Evolutionary conservation across 306 rosid species (phyloP).

Genomic region (Trifolium pratense): DNA sequence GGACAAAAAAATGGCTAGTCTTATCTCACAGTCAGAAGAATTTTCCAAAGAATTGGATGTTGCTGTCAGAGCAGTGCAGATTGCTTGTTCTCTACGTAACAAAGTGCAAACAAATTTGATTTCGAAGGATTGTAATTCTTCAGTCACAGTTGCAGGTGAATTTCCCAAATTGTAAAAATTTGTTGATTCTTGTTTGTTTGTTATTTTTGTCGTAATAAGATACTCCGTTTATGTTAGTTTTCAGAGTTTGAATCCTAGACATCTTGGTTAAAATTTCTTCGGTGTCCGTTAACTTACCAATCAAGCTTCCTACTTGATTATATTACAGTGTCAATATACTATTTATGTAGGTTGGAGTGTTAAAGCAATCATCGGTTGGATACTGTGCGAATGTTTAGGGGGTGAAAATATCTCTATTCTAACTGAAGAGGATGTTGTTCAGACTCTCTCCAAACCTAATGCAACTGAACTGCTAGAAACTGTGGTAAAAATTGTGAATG

Average conservation of each 20-base stretch:
- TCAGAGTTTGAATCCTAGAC: neutral
- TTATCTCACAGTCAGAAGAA: slow-evolving; percentile 46
- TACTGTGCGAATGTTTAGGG: slow-evolving; percentile 60
- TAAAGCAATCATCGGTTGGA: slow-evolving; percentile 86
- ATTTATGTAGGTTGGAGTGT: slow-evolving; percentile 82
- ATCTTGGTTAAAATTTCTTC: neutral
- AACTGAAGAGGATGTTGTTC: slow-evolving; percentile 71
- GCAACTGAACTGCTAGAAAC: slow-evolving; percentile 60
- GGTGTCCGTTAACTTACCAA: neutral
- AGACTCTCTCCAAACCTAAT: slow-evolving; percentile 62
- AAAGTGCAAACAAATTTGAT: slow-evolving; percentile 60
- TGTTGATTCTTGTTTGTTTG: neutral
- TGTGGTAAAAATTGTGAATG: slow-evolving; percentile 75
- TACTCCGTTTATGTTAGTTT: neutral
- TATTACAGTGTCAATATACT: too few relatives aligned
- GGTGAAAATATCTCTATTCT: slow-evolving; percentile 72
- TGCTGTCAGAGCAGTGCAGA: slow-evolving; percentile 85
- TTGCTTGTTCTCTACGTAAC: slow-evolving; percentile 79
- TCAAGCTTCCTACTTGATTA: neutral
- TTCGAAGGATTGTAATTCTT: slow-evolving; percentile 59
- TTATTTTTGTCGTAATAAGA: neutral
- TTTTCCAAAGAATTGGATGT: slow-evolving; percentile 66
- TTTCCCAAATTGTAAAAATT: slow-evolving; percentile 7
- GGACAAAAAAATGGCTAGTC: slow-evolving; percentile 37
- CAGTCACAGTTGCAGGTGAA: slow-evolving; percentile 73